Evolutionary conservation across 148 eudicot genomes (phyloP).

Genomic region (Nepenthes mirabilis): DNA sequence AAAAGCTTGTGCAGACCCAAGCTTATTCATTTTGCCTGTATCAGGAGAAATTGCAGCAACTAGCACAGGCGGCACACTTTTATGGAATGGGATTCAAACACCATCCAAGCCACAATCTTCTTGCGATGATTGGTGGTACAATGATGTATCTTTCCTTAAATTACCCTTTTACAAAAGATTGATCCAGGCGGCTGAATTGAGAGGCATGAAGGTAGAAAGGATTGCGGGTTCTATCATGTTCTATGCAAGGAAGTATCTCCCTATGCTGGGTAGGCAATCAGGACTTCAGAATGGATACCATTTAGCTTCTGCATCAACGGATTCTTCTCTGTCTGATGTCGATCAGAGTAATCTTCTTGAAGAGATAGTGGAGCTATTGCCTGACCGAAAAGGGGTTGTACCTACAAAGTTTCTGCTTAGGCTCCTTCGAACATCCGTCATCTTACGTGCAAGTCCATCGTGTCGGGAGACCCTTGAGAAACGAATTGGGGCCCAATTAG

Average conservation of each 20-base stretch:
- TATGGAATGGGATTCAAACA: conserved; percentile 32
- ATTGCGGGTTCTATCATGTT: conserved; percentile 30
- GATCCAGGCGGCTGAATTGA: conserved; percentile 18
- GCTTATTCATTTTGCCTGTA: conserved; percentile 21
- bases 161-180: conserved; percentile 27
- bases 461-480: conserved; percentile 27
- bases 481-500: conserved; percentile 29
- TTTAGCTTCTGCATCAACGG: conserved; percentile 6
- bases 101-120: conserved; percentile 7
- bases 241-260: conserved; percentile 37
- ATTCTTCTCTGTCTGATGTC: conserved; percentile 11
- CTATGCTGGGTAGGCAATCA: conserved; percentile 20
- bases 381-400: conserved; percentile 26
- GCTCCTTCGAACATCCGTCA: conserved; percentile 33
- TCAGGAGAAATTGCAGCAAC: conserved; percentile 11
- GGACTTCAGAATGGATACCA: conserved; percentile 8
- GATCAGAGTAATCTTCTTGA: conserved; percentile 35
- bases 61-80: conserved; percentile 8
- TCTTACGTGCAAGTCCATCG: conserved; percentile 22
- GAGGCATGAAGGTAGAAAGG: conserved; percentile 19
- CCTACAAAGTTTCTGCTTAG: conserved; percentile 28
- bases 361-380: conserved; percentile 31
- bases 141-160: conserved; percentile 26
- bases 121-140: conserved; percentile 38
- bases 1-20: conserved; percentile 22